phyloP scores from a whole-genome alignment of 208 protist species.

The Leishmania martiniquensis region DNA sequence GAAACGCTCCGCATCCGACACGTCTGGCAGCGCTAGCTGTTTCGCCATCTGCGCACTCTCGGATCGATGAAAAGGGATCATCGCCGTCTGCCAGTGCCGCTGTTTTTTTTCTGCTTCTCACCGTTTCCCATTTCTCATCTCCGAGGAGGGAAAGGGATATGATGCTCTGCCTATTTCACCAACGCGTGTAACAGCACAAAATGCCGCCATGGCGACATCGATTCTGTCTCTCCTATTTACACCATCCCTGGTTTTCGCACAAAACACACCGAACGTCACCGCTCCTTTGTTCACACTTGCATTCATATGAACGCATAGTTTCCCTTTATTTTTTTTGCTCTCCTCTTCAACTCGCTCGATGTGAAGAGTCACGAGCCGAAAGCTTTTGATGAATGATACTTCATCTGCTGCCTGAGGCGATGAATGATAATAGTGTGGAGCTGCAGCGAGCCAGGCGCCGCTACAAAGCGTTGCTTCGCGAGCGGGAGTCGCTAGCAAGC shows the following conservation, averaged over 20 bases:
- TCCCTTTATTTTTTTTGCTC: neutral
- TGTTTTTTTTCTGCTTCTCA: neutral
- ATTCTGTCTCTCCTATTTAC: neutral
- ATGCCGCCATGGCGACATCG: neutral
- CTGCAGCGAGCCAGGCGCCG: conserved; percentile 48
- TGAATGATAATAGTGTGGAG: conserved; percentile 8
- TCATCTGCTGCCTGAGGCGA: neutral
- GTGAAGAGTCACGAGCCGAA: too few relatives aligned
- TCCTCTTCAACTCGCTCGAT: conserved; percentile 1
- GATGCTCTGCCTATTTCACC: neutral
- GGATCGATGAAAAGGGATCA: neutral
- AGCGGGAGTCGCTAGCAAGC: conserved; percentile 32
- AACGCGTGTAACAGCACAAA: neutral
- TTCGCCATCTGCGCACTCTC: neutral
- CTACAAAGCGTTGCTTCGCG: conserved; percentile 58
- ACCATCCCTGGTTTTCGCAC: too few relatives aligned
- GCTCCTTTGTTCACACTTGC: neutral
- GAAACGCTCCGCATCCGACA: neutral
- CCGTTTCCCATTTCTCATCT: neutral
- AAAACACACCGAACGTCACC: neutral
- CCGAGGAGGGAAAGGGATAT: neutral
- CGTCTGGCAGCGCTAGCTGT: neutral
- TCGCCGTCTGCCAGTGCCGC: neutral
- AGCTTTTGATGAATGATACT: too few relatives aligned
- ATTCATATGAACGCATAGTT: neutral